phyloP scores from a whole-genome alignment of 768 basidiomycete genomes.

The Podaxis sp. region DNA sequence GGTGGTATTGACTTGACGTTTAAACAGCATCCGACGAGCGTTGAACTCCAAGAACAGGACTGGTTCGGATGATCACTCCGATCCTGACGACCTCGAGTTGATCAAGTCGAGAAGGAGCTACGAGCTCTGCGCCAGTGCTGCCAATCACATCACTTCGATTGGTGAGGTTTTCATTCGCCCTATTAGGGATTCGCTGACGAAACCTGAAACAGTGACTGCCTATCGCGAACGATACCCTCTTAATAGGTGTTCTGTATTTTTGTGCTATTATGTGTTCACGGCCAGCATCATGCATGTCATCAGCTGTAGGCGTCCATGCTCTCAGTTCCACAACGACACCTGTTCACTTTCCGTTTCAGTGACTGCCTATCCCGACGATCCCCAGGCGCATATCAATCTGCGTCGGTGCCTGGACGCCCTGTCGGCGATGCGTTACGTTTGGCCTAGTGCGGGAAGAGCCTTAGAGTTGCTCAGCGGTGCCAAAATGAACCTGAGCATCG shows the following conservation, averaged over 20 bases:
- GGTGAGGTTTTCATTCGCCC: conserved; percentile 35
- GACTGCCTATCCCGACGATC: conserved; percentile 62
- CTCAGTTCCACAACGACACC: neutral
- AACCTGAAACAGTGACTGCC: conserved; percentile 40
- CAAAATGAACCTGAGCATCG: conserved; percentile 37
- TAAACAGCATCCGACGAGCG: conserved; percentile 41
- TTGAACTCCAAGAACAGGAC: conserved; percentile 37
- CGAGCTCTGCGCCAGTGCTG: conserved; percentile 72
- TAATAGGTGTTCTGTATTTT: conserved; percentile 62
- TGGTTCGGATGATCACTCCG: conserved; percentile 44
- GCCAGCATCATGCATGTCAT: conserved; percentile 80
- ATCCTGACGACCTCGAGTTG: conserved; percentile 53
- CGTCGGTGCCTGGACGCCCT: conserved; percentile 68
- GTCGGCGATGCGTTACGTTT: conserved; percentile 62
- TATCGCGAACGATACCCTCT: conserved; percentile 67
- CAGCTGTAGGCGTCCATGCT: conserved; percentile 47
- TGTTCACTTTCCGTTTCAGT: conserved; percentile 37
- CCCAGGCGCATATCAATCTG: conserved; percentile 66
- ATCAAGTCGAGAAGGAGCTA: conserved; percentile 62
- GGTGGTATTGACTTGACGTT: conserved; percentile 12
- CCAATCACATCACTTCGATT: conserved; percentile 76
- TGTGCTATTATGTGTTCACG: conserved; percentile 79
- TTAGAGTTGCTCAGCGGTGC: conserved; percentile 70
- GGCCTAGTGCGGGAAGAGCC: conserved; percentile 78
- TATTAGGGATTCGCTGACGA: neutral